Base-by-base conservation (phyloP, 1,139 yeast species). In the Protomyces inundatus region DNA sequence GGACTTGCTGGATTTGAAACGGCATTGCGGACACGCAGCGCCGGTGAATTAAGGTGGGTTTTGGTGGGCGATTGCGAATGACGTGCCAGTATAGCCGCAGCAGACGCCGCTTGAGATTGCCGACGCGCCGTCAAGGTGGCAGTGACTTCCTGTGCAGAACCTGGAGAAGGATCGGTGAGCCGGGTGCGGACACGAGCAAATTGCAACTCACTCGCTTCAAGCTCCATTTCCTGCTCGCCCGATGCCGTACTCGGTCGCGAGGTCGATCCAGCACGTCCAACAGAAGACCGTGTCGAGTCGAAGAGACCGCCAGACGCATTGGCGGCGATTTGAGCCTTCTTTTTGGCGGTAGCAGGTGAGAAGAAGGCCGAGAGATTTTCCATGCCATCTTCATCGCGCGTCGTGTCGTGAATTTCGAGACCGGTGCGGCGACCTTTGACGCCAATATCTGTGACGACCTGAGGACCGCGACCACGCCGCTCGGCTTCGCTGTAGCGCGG, bases 361-460 rank as follows among this genome's bases (percentile, higher is more conserved):
- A 88, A 89, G 76, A 87, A 90, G 64, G 85, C 95, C 69, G 87
- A 88, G 51, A 89, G 75, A 70, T 86, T 88, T 71, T 90, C 96
- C 86, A 89, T 83, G 45, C 90, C 87, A 72, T 84, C 81, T 65
- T 82, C 82, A 73, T 88, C 95, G 69, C 83, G 81, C 23, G 54
- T 55, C 16, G 61, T 45, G 6, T 55, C 59, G 14, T 56, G 53
- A 30, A 57, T 61, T 23, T 55, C 30, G 33, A 57, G 42, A 9
- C 58, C 61, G n/a, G 58, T 55, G 30, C 62, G 37, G 54, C 65
- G 50, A 30, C 65, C 63, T 39, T 56, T 61, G 54, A 63, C 61
- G 9, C 65, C 65, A 33, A 63, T 63, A 34, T 63, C 60, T 30
- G 62, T 63, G 62, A 58, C 62, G 45, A 51, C 54, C 52, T 58